These are phyloP conservation scores for Pyricularia sp. DNA, from an alignment of 2,329 filamentous ascomycete genomes.

Conservation along the genomic window DNA sequence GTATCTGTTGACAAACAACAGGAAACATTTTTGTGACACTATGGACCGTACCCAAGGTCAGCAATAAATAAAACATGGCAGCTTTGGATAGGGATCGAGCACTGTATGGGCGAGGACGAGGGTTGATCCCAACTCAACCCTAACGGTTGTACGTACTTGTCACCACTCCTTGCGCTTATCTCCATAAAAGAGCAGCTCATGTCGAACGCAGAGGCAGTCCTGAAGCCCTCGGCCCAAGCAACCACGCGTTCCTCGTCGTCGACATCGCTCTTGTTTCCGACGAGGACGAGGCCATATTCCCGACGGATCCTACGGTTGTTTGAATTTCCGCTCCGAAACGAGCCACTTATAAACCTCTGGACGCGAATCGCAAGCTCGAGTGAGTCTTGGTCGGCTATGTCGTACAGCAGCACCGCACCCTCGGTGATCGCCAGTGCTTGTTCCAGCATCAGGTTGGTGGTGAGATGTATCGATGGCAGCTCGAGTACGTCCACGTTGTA, in stretches of 20 bases:
- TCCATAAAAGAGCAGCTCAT: slow-evolving; percentile 20
- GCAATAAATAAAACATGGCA: not conserved
- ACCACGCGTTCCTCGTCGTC: slow-evolving; percentile 19
- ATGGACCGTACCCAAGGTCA: not conserved
- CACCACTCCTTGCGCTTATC: slow-evolving; percentile 21
- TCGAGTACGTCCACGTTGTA: slow-evolving; percentile 28
- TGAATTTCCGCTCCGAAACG: not conserved
- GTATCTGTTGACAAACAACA: slow-evolving; percentile 21
- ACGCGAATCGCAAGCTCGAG: slow-evolving; percentile 17
- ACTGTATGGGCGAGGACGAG: not conserved
- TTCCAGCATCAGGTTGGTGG: slow-evolving; percentile 21
- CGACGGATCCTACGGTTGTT: slow-evolving; percentile 6
- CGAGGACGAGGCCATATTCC: slow-evolving; percentile 23
- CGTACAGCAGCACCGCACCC: slow-evolving; percentile 26
- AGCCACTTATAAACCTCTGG: slow-evolving; percentile 15
- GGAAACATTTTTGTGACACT: slow-evolving; percentile 22
- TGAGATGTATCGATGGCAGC: slow-evolving; percentile 22
- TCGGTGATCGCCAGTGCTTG: slow-evolving; percentile 30
- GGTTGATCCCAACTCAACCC: not conserved
- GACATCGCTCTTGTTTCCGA: slow-evolving; percentile 26
- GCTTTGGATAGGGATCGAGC: no score
- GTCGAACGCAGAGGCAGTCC: slow-evolving; percentile 13
- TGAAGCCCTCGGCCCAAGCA: slow-evolving; percentile 21
- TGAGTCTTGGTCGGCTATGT: slow-evolving; percentile 17
- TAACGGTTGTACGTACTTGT: slow-evolving; percentile 10